Base-by-base conservation (phyloP, 306 rosid species). In the Elaeagnus macrophylla region DNA sequence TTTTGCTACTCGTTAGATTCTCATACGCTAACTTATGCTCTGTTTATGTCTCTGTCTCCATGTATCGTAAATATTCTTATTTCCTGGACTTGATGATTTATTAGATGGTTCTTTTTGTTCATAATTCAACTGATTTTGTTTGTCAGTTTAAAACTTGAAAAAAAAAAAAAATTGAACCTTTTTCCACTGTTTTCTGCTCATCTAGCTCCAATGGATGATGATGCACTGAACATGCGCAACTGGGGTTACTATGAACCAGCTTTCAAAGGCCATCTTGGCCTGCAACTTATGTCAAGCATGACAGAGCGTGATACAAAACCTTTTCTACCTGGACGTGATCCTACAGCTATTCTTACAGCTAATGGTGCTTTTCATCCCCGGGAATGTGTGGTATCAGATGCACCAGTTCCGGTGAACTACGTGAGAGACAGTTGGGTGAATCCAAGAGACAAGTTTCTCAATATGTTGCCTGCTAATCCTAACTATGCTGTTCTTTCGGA, bases 181-280 rank as follows among this genome's bases (percentile, higher is more conserved):
- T 39, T 70, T 47, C 44, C 60, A 39, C 57, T 65, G 60, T 69
- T 44, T 75, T 54, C 59, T 49, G 35, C 12, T 67, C 59, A 58
- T 74, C 65, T 78, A 86, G 97, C 75, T 81, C 54, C 48, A 48
- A 90, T 90, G 97, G 97, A 90, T 58, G 95, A 84, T 65, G 95
- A 90, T 77, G 81, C 84, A 8, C 59, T 90, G 78, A 90, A 86
- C 75, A 90, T 90, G 86, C 81, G 91, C 63, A 86, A 86, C 66
- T 90, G 97, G 97, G 94, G 95, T 51, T 90, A 81, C 58, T 90
- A 86, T 75, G 97, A 90, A 66, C 81, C 95, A 42, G 70, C 95
- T 20, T 82, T 81, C 60, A 90, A 84, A 59, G 86, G 88, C 11
- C 94, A 86, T 67, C 95, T 86, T 36, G 86, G 95, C 48, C 84